Evolutionary conservation across 2,329 filamentous ascomycete species (phyloP).

Genomic region (Cephalotrichum gorgonifer): DNA sequence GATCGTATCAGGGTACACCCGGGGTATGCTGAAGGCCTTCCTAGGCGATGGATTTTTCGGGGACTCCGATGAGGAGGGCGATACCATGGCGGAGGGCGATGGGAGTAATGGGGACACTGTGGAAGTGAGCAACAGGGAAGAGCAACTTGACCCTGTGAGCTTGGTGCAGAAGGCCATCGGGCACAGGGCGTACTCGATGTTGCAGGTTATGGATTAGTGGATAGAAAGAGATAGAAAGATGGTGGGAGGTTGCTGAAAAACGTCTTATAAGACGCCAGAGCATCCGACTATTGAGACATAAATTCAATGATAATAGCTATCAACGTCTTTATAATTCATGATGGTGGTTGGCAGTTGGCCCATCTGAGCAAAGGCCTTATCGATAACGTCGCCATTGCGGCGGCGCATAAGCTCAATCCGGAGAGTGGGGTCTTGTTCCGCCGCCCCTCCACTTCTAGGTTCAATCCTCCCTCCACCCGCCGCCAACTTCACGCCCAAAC

Average conservation of each 20-base stretch:
- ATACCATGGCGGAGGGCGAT: constrained; percentile 21
- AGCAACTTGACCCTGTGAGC: constrained; percentile 29
- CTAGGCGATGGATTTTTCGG: constrained; percentile 35
- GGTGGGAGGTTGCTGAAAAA: not conserved
- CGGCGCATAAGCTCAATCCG: not conserved
- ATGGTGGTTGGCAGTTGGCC: not conserved
- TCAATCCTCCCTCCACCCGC: not conserved
- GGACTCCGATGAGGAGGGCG: constrained; percentile 18
- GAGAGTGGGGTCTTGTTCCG: not conserved
- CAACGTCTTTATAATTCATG: not conserved
- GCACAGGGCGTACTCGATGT: constrained; percentile 44
- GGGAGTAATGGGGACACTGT: constrained; percentile 12
- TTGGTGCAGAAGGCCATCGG: constrained; percentile 38
- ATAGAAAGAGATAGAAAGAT: not conserved
- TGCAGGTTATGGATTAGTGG: constrained; percentile 36
- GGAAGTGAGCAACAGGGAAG: constrained; percentile 12
- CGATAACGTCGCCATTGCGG: too few species aligned
- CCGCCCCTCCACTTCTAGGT: too few species aligned
- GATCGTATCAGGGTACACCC: constrained; percentile 45
- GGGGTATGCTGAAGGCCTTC: constrained; percentile 48
- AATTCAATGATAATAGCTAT: not conserved
- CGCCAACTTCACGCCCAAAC: not conserved
- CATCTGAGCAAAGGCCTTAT: not conserved
- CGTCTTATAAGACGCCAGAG: too few species aligned
- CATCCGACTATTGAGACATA: too few species aligned